Evolutionary conservation across 345 rosid genomes (phyloP).

Genomic region (Pistacia atlantica): DNA sequence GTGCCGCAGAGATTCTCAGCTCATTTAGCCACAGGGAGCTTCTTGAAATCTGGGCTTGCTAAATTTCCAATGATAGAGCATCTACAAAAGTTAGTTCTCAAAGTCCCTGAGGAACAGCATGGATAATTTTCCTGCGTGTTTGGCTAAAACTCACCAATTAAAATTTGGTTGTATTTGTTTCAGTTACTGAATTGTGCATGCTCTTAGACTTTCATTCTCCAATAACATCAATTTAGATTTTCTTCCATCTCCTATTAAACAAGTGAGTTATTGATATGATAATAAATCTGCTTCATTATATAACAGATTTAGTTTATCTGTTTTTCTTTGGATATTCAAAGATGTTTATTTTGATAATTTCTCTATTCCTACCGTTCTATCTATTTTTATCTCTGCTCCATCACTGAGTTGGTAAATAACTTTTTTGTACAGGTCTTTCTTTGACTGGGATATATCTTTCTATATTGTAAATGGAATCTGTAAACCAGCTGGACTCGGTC

Average conservation of each 20-base stretch:
- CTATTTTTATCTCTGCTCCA: neutral
- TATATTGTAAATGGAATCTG: constrained; percentile 74
- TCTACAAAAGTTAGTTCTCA: constrained; percentile 64
- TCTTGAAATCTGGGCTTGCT: constrained; percentile 62
- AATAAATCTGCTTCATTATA: no score
- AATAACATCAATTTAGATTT: no score
- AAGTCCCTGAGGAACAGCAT: constrained; percentile 24
- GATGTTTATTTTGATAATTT: no score
- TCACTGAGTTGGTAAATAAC: neutral
- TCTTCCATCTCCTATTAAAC: no score
- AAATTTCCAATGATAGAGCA: constrained; percentile 76
- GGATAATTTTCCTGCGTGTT: constrained; percentile 21
- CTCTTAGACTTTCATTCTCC: no score
- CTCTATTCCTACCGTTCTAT: neutral
- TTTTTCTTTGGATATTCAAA: neutral
- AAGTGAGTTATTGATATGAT: no score
- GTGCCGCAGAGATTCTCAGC: constrained; percentile 62
- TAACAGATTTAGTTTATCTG: no score
- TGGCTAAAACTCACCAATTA: no score
- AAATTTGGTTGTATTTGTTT: no score
- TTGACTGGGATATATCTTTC: constrained; percentile 3
- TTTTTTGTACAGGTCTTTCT: neutral
- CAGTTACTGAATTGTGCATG: no score
- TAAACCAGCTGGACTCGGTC: constrained; percentile 52
- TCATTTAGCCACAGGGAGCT: constrained; percentile 77